phyloP scores from a whole-genome alignment of 2,329 filamentous ascomycete species.

The Leptodontidium sp. region DNA sequence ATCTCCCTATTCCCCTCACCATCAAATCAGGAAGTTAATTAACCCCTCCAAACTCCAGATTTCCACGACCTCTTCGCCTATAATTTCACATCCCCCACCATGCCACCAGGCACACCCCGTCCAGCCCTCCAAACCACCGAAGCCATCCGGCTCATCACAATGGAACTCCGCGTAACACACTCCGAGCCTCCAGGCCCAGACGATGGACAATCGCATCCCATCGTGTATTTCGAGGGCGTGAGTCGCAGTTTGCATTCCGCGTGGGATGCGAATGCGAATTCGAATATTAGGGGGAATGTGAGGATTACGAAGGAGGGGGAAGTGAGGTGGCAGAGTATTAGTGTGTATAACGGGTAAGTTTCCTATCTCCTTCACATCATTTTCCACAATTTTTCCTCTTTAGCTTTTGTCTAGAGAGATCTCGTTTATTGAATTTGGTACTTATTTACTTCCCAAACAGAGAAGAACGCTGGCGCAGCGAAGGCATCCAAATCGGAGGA shows the following conservation, averaged over 20 bases:
- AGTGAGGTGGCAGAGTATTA: constrained; percentile 77
- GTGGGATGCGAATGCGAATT: constrained; percentile 75
- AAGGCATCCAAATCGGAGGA: constrained; percentile 78
- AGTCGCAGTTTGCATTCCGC: constrained; percentile 68
- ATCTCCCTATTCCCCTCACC: constrained; percentile 44
- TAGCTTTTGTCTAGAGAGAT: constrained; percentile 17
- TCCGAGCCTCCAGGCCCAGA: constrained; percentile 66
- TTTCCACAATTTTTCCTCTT: neutral
- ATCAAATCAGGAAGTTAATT: neutral
- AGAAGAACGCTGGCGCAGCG: constrained; percentile 78
- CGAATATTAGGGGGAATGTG: constrained; percentile 69
- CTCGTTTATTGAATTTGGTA: no score
- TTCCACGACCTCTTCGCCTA: constrained; percentile 77
- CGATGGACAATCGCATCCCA: constrained; percentile 65
- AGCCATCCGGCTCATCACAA: constrained; percentile 73
- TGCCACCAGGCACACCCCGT: constrained; percentile 55
- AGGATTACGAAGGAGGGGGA: constrained; percentile 74
- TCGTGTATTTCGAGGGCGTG: constrained; percentile 73
- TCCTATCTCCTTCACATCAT: neutral
- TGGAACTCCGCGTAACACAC: constrained; percentile 69
- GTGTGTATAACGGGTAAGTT: constrained; percentile 61
- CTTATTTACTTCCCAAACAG: constrained; percentile 47
- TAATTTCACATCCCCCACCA: constrained; percentile 66
- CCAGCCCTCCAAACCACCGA: constrained; percentile 67
- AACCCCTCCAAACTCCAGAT: constrained; percentile 57